Evolutionary conservation across 2,329 filamentous ascomycete species (phyloP).

Genomic region (Colletotrichum sp.): DNA sequence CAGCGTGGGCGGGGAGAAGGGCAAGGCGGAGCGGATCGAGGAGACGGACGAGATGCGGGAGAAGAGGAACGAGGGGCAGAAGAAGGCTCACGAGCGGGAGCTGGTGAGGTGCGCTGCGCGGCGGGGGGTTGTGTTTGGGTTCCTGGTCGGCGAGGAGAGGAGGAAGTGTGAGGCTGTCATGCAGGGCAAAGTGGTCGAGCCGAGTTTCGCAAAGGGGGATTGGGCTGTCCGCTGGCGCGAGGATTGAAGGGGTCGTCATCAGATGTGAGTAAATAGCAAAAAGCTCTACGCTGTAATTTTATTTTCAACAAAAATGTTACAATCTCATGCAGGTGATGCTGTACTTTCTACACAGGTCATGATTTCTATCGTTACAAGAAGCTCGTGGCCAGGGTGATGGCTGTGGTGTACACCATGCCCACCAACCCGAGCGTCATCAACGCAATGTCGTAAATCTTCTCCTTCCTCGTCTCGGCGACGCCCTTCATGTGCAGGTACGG

Average conservation of each 20-base stretch:
- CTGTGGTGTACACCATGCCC: conserved; percentile 75
- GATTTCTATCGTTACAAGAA: conserved; percentile 31
- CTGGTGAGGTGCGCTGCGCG: conserved; percentile 68
- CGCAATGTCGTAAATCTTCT: conserved; percentile 63
- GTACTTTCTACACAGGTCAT: not conserved
- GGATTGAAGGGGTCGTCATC: not conserved
- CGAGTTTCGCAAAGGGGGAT: conserved; percentile 65
- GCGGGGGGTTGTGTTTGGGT: conserved; percentile 62
- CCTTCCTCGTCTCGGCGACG: conserved; percentile 60
- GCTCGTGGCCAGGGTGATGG: conserved; percentile 59
- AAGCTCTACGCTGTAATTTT: not conserved
- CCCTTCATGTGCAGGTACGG: conserved; percentile 73
- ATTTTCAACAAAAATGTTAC: not conserved
- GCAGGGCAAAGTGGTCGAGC: conserved; percentile 62
- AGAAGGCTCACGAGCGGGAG: conserved; percentile 52
- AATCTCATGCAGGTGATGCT: not conserved
- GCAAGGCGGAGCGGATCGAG: conserved; percentile 53
- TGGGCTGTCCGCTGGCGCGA: conserved; percentile 65
- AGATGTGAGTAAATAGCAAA: not conserved
- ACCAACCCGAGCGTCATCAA: conserved; percentile 68
- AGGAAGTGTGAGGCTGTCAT: conserved; percentile 64
- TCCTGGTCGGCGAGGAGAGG: conserved; percentile 32
- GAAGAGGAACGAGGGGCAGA: conserved; percentile 54
- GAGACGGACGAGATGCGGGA: conserved; percentile 57
- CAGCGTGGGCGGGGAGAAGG: conserved; percentile 61